Evolutionary conservation across 768 basidiomycete genomes (phyloP).

Genomic region (Trichaptum fuscoviolaceum): DNA sequence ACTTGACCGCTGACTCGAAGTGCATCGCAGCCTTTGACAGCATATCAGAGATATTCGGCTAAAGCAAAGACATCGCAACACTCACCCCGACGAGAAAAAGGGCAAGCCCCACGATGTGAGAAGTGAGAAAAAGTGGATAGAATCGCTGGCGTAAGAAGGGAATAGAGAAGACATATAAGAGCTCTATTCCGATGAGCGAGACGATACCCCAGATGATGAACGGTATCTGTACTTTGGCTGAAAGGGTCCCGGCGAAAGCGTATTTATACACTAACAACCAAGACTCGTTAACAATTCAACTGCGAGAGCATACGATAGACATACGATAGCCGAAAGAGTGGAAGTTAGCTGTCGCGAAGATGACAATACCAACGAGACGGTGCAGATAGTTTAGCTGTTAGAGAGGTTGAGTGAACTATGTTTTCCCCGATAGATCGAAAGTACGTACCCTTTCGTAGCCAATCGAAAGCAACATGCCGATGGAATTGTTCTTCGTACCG

Average conservation of each 20-base stretch:
- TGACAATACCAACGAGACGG: slow-evolving; percentile 56
- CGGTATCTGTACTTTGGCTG: slow-evolving; percentile 27
- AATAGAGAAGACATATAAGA: slow-evolving; percentile 60
- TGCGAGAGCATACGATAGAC: slow-evolving; percentile 17
- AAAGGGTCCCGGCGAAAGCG: slow-evolving; percentile 23
- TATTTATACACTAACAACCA: neutral
- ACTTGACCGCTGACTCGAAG: slow-evolving; percentile 44
- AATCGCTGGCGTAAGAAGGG: slow-evolving; percentile 46
- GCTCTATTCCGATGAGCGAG: slow-evolving; percentile 44
- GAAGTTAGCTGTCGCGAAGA: slow-evolving; percentile 55
- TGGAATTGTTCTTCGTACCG: slow-evolving; percentile 63
- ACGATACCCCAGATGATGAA: slow-evolving; percentile 46
- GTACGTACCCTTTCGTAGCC: slow-evolving; percentile 61
- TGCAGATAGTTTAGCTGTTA: slow-evolving; percentile 71
- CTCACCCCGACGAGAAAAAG: slow-evolving; percentile 53
- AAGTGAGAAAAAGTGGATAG: slow-evolving; percentile 61
- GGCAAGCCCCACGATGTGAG: slow-evolving; percentile 53
- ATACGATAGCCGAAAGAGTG: slow-evolving; percentile 54
- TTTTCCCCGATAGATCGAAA: neutral
- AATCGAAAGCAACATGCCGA: slow-evolving; percentile 50
- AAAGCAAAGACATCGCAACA: slow-evolving; percentile 7
- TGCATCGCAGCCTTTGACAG: slow-evolving; percentile 31
- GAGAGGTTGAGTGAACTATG: neutral
- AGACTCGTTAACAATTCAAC: neutral
- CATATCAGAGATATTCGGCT: slow-evolving; percentile 1